phyloP scores from a whole-genome alignment of 75 land plant species.

The Isoetes taiwanensis region DNA sequence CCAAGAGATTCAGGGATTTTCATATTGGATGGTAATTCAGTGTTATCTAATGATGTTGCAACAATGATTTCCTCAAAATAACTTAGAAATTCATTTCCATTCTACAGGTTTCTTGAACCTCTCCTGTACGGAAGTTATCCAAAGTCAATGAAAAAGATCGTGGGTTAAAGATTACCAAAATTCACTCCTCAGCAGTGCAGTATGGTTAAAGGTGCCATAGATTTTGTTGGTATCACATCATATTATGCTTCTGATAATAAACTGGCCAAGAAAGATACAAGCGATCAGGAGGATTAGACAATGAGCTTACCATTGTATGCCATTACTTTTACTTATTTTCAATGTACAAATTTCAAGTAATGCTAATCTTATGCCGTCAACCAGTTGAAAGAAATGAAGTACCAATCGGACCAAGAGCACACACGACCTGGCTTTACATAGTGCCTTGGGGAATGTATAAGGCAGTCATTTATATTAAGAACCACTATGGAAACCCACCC shows the following conservation, averaged over 20 bases:
- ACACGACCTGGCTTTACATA: conserved; percentile 56
- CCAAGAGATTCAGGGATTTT: neutral
- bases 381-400: conserved; percentile 25
- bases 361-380: too few species aligned
- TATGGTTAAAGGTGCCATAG: neutral
- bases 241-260: too few species aligned
- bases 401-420: conserved; percentile 37
- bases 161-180: neutral
- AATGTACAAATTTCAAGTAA: too few species aligned
- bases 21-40: neutral
- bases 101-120: conserved; percentile 1
- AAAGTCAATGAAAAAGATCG: neutral
- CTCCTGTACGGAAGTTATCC: neutral
- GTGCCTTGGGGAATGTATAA: conserved; percentile 54
- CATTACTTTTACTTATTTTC: too few species aligned
- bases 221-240: conserved; percentile 5
- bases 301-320: too few species aligned
- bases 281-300: too few species aligned
- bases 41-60: too few species aligned
- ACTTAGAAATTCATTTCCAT: neutral
- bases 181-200: neutral
- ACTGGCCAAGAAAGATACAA: too few species aligned
- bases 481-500: conserved; percentile 49
- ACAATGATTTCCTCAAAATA: too few species aligned
- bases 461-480: conserved; percentile 48